Base-by-base conservation (phyloP, 148 eudicot genomes). In the Vaccinium vitisidaea region DNA sequence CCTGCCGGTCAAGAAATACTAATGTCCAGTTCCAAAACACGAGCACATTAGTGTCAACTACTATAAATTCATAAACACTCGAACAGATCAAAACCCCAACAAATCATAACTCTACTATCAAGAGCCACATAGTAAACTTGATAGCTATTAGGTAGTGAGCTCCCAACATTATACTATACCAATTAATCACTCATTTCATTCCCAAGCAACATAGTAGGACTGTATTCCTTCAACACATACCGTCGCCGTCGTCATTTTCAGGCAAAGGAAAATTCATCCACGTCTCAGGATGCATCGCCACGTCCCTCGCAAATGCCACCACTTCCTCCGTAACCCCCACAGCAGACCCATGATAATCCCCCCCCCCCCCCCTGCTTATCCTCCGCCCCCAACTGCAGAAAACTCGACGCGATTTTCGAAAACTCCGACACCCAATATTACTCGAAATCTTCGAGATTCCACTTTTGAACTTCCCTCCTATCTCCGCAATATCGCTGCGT, bases 231-330 rank as follows among this genome's bases (percentile, higher is more conserved):
- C 43, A 39, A 39, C 43, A 39, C 43, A 39, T 39, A 39, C 93
- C 95, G 36, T 86, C 92, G 65, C 89, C 89, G n/a, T 86, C 91
- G 15, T 92, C 93, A 77, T 86, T 88, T 58, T 92, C 91, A 70
- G 92, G 93, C 82, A 95, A 86, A 54, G 98, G 99, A 77, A 97
- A 97, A 85, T 97, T 94, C 84, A 97, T 84, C 99, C 98, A 97
- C 84, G 98, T 95, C 90, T 95, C 98, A 8, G 99, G 98, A 91
- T 95, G 98, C 95, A 91, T 58, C 61, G 95, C 85, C 58, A 97
- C 81, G 84, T 92, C 94, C 84, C 90, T 85, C 30, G 87, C 99
- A 55, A 97, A 95, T 14, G 87, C 88, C 75, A 97, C 93, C 56
- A 94, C 96, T 73, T 93, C 94, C 43, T 95, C 93, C 32, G 95